Evolutionary conservation across 805 yeast species (phyloP).

Genomic region (Lipomyces chichibuensis): DNA sequence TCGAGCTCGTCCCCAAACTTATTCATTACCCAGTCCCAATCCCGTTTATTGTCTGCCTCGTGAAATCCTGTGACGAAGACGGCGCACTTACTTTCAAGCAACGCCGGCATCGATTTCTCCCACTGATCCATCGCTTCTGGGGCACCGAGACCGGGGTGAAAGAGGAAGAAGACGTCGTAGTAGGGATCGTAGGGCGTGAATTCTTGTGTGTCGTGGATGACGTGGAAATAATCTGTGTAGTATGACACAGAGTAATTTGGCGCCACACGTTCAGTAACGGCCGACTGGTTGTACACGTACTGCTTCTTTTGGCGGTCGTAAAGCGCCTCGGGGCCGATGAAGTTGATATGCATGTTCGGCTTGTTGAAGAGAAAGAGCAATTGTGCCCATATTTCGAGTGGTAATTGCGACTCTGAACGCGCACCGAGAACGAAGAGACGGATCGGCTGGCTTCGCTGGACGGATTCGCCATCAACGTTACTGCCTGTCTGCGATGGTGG

Average conservation of each 20-base stretch:
- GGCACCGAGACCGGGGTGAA: constrained; percentile 93
- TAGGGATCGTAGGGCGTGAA: constrained; percentile 98
- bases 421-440: constrained; percentile 90
- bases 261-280: constrained; percentile 65
- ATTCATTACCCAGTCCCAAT: constrained; percentile 67
- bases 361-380: constrained; percentile 82
- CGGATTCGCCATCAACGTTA: constrained; percentile 45
- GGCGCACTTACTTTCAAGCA: constrained; percentile 91
- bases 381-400: constrained; percentile 95
- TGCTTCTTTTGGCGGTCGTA: constrained; percentile 72
- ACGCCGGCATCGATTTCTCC: constrained; percentile 81
- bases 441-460: constrained; percentile 81
- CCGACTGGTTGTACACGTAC: constrained; percentile 51
- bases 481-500: constrained; percentile 17
- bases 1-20: constrained; percentile 78
- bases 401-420: constrained; percentile 89
- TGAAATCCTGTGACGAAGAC: constrained; percentile 89
- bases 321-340: constrained; percentile 90
- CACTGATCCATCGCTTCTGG: constrained; percentile 78
- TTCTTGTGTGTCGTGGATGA: constrained; percentile 86
- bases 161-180: constrained; percentile 85
- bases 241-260: constrained; percentile 67
- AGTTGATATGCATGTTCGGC: constrained; percentile 79
- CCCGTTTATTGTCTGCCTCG: constrained; percentile 68
- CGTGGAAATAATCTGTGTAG: constrained; percentile 91